phyloP scores from a whole-genome alignment of 805 yeast species.

The Deakozyma indianensis region DNA sequence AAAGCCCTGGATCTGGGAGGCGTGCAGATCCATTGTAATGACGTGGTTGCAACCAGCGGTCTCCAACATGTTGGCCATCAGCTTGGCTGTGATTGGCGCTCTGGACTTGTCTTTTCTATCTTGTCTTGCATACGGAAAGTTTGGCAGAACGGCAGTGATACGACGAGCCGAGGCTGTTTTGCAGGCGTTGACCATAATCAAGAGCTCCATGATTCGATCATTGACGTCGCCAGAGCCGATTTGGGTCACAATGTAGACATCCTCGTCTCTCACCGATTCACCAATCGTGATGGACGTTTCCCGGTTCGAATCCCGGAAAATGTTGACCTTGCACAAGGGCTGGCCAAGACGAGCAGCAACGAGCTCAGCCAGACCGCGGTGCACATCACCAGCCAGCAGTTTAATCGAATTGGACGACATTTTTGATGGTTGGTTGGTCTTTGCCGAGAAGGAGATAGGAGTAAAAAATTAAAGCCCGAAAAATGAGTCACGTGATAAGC shows the following conservation, averaged over 20 bases:
- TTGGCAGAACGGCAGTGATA: constrained; percentile 90
- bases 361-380: constrained; percentile 64
- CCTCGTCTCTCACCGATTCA: constrained; percentile 88
- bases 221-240: constrained; percentile 80
- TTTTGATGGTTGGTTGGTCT: background rate
- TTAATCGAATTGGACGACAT: constrained; percentile 39
- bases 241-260: constrained; percentile 35
- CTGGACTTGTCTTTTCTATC: constrained; percentile 93
- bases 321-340: constrained; percentile 56
- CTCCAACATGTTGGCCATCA: constrained; percentile 82
- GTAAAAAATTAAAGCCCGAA: no score
- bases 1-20: constrained; percentile 96
- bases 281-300: constrained; percentile 82
- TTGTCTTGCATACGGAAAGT: constrained; percentile 95
- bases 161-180: constrained; percentile 89
- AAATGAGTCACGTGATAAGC: no score
- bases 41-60: constrained; percentile 96
- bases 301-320: constrained; percentile 68
- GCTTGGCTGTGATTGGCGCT: constrained; percentile 93
- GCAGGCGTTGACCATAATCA: constrained; percentile 88
- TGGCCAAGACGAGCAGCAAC: constrained; percentile 57
- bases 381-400: constrained; percentile 41
- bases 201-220: constrained; percentile 73
- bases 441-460: background rate
- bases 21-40: constrained; percentile 94